Evolutionary conservation across 768 basidiomycete species (phyloP).

Genomic region (Mycena alexandri): DNA sequence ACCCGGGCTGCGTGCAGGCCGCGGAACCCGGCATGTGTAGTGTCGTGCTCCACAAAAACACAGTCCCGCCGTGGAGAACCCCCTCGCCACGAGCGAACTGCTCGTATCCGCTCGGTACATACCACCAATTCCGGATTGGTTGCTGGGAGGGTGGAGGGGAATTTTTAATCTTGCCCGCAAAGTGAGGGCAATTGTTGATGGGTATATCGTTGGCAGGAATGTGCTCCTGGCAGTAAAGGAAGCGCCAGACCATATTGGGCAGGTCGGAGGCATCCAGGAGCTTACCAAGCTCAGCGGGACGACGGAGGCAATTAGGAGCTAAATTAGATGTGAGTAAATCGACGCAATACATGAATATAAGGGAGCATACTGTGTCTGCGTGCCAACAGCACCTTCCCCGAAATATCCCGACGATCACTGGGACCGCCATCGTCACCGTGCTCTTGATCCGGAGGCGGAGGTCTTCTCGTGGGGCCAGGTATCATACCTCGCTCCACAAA

Average conservation of each 20-base stretch:
- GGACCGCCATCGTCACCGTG: background rate
- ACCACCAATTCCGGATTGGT: slow-evolving; percentile 46
- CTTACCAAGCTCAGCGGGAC: background rate
- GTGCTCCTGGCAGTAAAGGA: slow-evolving; percentile 44
- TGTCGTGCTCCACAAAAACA: slow-evolving; percentile 41
- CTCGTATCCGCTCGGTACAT: slow-evolving; percentile 48
- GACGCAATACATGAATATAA: slow-evolving; percentile 11
- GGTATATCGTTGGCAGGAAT: slow-evolving; percentile 21
- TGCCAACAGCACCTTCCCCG: slow-evolving; percentile 26
- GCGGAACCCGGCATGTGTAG: slow-evolving; percentile 37
- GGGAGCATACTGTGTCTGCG: background rate
- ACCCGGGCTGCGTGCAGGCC: slow-evolving; percentile 43
- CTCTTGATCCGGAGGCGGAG: slow-evolving; percentile 16
- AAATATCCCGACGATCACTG: background rate
- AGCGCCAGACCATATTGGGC: slow-evolving; percentile 13
- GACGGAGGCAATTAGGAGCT: background rate
- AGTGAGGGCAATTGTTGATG: slow-evolving; percentile 38
- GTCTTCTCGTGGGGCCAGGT: slow-evolving; percentile 19
- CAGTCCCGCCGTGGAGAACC: slow-evolving; percentile 45
- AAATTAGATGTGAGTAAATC: slow-evolving; percentile 25
- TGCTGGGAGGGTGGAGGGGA: slow-evolving; percentile 52
- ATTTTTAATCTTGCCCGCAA: slow-evolving; percentile 35
- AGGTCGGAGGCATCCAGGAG: slow-evolving; percentile 1
- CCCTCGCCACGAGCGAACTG: slow-evolving; percentile 44
- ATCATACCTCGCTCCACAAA: slow-evolving; percentile 8